Evolutionary conservation across 2,329 filamentous ascomycete species (phyloP).

Genomic region (Tricladium varicosporioides): DNA sequence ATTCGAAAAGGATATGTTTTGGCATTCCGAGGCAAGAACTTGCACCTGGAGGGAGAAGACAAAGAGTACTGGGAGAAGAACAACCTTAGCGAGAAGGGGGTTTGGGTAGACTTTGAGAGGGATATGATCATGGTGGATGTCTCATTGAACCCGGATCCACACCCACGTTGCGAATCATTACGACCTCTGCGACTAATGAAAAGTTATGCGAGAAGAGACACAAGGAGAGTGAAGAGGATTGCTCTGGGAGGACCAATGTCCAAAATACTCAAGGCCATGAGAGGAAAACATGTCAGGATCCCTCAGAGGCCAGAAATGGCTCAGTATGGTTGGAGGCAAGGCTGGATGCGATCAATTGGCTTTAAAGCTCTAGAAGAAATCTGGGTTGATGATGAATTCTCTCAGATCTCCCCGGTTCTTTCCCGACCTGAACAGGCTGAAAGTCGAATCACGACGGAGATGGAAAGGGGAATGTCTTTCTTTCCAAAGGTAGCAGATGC

Average conservation of each 20-base stretch:
- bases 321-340: no score
- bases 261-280: neutral
- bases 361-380: no score
- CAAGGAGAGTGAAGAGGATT: neutral
- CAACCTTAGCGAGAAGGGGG: neutral
- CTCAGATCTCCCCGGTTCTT: no score
- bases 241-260: neutral
- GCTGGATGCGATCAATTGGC: no score
- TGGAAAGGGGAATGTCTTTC: no score
- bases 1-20: slow-evolving; percentile 9
- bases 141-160: neutral
- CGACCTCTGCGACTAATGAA: neutral
- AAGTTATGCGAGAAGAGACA: neutral
- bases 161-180: neutral
- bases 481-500: no score
- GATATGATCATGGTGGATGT: slow-evolving; percentile 9
- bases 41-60: neutral
- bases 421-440: no score
- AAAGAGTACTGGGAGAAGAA: slow-evolving; percentile 4
- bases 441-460: no score
- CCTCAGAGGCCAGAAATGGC: no score
- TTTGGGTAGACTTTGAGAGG: slow-evolving; percentile 7
- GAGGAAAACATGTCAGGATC: neutral
- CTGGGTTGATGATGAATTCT: no score
- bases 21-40: neutral